These are phyloP conservation scores for Papilionanthe hybrid DNA, from an alignment of 116 monocot species.

Conservation along the genomic window DNA sequence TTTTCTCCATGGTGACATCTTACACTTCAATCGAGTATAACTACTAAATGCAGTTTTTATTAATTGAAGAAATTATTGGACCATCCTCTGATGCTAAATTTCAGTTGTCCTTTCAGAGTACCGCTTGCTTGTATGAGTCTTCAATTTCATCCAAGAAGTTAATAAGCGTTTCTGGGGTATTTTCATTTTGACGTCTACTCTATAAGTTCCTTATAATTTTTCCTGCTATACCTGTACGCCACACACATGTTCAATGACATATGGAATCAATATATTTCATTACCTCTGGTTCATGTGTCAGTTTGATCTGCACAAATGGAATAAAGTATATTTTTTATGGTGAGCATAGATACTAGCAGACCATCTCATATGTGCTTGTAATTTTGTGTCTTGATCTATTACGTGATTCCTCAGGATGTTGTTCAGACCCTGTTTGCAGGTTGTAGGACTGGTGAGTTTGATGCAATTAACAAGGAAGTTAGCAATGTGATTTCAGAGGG, in stretches of 20 bases:
- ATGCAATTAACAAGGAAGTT: slow-evolving; percentile 73
- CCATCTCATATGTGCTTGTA: background rate
- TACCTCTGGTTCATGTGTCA: background rate
- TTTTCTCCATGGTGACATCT: background rate
- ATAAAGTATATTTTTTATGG: background rate
- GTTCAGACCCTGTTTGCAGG: slow-evolving; percentile 58
- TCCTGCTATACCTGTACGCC: background rate
- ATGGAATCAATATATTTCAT: background rate
- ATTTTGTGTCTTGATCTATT: slow-evolving; percentile 11
- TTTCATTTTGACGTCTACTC: background rate
- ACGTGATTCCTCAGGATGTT: slow-evolving; percentile 77
- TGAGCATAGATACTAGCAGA: background rate
- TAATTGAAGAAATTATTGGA: background rate
- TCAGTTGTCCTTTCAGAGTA: slow-evolving; percentile 47
- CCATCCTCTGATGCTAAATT: slow-evolving; percentile 1
- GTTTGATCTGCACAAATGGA: background rate
- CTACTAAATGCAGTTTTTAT: background rate
- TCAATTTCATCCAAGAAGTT: slow-evolving; percentile 73
- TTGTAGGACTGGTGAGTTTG: slow-evolving; percentile 82
- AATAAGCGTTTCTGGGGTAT: slow-evolving; percentile 93
- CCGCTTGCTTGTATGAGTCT: slow-evolving; percentile 89
- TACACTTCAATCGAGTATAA: background rate
- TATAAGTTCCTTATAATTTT: background rate
- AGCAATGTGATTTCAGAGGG: slow-evolving; percentile 83
- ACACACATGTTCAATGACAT: background rate